phyloP scores from a whole-genome alignment of 306 rosid species.

The Rubus parviflorus region DNA sequence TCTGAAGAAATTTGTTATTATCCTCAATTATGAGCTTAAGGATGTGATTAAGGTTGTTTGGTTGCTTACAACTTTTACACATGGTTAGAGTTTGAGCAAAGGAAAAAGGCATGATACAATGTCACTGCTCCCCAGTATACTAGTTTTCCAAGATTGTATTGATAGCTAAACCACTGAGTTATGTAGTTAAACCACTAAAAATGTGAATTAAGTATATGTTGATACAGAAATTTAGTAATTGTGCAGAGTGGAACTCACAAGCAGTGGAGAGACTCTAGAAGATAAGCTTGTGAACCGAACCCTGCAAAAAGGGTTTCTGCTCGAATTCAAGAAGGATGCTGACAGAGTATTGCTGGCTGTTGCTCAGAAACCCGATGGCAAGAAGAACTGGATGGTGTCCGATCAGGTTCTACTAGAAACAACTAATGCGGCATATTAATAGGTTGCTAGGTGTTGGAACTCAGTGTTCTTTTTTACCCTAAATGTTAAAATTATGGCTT shows the following conservation, averaged over 20 bases:
- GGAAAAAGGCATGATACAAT: background rate
- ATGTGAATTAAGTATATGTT: background rate
- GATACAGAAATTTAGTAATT: slow-evolving; percentile 6
- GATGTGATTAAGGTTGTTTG: background rate
- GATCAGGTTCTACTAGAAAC: slow-evolving; percentile 97
- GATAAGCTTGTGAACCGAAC: slow-evolving; percentile 61
- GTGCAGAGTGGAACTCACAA: slow-evolving; percentile 51
- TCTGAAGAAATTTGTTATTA: background rate
- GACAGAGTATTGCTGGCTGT: slow-evolving; percentile 79
- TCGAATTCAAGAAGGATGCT: slow-evolving; percentile 92
- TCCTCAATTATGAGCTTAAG: background rate
- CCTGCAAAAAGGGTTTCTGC: slow-evolving; percentile 68
- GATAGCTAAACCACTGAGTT: too few relatives aligned
- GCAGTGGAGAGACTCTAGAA: slow-evolving; percentile 57
- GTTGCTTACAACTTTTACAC: background rate
- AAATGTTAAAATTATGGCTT: slow-evolving; percentile 21
- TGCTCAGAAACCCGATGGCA: slow-evolving; percentile 93
- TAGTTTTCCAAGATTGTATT: background rate
- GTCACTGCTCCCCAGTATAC: background rate
- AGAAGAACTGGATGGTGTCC: slow-evolving; percentile 98
- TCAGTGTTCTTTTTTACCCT: slow-evolving; percentile 28
- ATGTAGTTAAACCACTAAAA: background rate
- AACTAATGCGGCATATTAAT: slow-evolving; percentile 80
- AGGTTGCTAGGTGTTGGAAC: slow-evolving; percentile 85
- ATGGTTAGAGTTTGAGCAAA: background rate